Evolutionary conservation across 2,329 filamentous ascomycete species (phyloP), one percentile per base, ranked within the genome.

Genomic region (Epichloe gansuensis): DNA sequence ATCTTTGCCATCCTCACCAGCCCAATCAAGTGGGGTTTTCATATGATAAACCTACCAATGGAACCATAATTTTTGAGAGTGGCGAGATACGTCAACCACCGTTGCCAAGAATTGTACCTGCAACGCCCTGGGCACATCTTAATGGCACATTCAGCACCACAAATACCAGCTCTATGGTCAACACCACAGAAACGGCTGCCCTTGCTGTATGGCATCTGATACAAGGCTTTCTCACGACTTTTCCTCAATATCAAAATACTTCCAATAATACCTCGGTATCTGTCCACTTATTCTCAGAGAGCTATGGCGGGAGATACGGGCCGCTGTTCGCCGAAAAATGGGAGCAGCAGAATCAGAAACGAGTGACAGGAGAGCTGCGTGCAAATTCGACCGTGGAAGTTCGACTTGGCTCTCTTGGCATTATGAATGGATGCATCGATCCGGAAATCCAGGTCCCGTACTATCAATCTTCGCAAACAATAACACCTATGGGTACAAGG

Each of bases 351-450:
- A 89, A 88, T 58, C 63, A 69, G 17, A 71, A 71, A 50, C 75
- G 77, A 13, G 61, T 65, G n/a, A 76, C 72, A 52, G 77, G 80
- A 3, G 65, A 72, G 2, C 54, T 79, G 1, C 64, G 74, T 8
- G 65, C 62, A 17, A 75, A 76, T 55, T 71, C 67, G 38, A 82
- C 78, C 2, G 66, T 84, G 11, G 74, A 80, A 34, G 78, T 86
- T 48, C 75, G 77, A 51, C 70, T 89, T 8, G 71, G 70, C 13
- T 79, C 83, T 0, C 66, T 89, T 0, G 84, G 85, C 23, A 85
- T 90, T 54, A 71, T 88, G 54, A 87, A 89, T 63, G 85, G 84
- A 12, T 80, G 83, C 57, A 71, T 89, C 38, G 86, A 90, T 61
- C 73, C 78, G 58, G 63, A 81, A 34, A 72, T 81, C 1, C 82